Evolutionary conservation across 495 filamentous ascomycete species (phyloP).

Genomic region (Podospora conica): DNA sequence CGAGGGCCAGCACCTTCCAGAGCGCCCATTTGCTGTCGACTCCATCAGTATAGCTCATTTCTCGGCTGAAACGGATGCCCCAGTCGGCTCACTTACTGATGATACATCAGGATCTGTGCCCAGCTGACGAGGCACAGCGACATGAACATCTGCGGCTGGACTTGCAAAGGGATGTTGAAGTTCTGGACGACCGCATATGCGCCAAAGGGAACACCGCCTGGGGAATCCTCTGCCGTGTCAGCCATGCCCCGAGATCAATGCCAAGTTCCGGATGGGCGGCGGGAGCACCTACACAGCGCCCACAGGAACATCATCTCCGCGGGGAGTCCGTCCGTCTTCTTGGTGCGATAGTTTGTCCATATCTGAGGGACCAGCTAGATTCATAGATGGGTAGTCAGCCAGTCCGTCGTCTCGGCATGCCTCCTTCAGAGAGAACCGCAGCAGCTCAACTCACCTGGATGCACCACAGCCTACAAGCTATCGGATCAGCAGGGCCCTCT

Average conservation of each 20-base stretch:
- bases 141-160: slow-evolving; percentile 68
- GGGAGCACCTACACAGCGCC: slow-evolving; percentile 50
- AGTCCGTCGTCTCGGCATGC: background rate
- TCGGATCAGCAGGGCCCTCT: background rate
- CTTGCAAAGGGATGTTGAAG: slow-evolving; percentile 69
- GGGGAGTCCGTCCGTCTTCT: slow-evolving; percentile 68
- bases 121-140: slow-evolving; percentile 58
- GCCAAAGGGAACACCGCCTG: slow-evolving; percentile 43
- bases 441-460: slow-evolving; percentile 35
- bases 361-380: slow-evolving; percentile 46
- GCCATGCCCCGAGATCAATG: background rate
- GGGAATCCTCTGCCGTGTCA: background rate
- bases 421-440: background rate
- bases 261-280: background rate
- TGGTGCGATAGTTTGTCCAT: slow-evolving; percentile 65
- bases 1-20: slow-evolving; percentile 45
- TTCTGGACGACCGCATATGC: slow-evolving; percentile 46
- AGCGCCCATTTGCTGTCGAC: slow-evolving; percentile 42
- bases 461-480: slow-evolving; percentile 37
- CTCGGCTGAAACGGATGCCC: too few relatives aligned
- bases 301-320: slow-evolving; percentile 70
- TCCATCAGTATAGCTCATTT: background rate
- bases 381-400: background rate
- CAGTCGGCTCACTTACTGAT: slow-evolving; percentile 42
- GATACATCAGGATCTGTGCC: slow-evolving; percentile 60